Evolutionary conservation across 164 flowering plant genomes (phyloP).

Genomic region (Brasenia schreberi): DNA sequence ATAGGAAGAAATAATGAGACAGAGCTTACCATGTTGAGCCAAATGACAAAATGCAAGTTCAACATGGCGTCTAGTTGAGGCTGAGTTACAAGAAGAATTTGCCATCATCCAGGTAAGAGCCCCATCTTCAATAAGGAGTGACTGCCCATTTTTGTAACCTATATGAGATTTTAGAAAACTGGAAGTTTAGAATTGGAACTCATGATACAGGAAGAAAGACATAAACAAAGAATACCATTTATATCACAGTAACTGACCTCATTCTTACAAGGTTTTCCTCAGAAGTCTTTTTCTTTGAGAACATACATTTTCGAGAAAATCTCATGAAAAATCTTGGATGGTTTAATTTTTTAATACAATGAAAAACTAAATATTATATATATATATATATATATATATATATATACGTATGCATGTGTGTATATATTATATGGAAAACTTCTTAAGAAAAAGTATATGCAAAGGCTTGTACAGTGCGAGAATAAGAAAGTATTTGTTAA

Average conservation of each 20-base stretch:
- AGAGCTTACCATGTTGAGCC: conserved; percentile 66
- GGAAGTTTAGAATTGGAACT: background rate
- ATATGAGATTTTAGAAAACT: conserved; percentile 2
- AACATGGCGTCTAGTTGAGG: conserved; percentile 66
- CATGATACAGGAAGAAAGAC: background rate
- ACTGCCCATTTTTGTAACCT: conserved; percentile 65
- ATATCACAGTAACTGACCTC: no score
- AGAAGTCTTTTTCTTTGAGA: no score
- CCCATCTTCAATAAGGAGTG: conserved; percentile 67
- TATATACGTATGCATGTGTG: background rate
- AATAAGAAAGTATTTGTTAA: no score
- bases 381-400: no score
- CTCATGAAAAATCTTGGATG: no score
- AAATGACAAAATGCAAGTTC: conserved; percentile 91
- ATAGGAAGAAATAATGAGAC: background rate
- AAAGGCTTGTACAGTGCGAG: no score
- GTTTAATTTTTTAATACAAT: no score
- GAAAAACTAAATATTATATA: no score
- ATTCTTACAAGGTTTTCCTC: no score
- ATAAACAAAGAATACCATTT: no score
- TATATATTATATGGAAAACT: no score
- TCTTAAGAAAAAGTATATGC: background rate
- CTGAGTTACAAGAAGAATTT: conserved; percentile 29
- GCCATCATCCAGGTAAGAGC: conserved; percentile 60
- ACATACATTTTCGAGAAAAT: no score